A percentile compares a stretch with the other conserved stretches of the same genome.
phyloP scores from a whole-genome alignment of 2,329 filamentous ascomycete genomes.

The Colletotrichum sansevieriae region DNA sequence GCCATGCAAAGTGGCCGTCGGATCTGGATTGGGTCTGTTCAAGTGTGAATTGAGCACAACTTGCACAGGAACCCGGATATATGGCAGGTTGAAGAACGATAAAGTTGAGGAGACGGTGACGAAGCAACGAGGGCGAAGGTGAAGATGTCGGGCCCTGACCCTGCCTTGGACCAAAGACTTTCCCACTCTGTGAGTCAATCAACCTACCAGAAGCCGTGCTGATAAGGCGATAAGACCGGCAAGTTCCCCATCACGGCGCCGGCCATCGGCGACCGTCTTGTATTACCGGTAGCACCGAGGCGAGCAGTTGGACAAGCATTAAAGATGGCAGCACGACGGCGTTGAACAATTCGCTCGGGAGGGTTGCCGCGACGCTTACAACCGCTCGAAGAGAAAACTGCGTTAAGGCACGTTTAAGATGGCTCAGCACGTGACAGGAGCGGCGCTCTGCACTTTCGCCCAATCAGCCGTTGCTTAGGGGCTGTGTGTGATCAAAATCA shows the following conservation, averaged over 20 bases:
- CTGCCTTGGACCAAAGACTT: constrained; percentile 17
- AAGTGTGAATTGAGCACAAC: background rate
- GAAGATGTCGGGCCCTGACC: constrained; percentile 24
- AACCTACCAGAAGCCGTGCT: constrained; percentile 33
- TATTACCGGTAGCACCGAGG: constrained; percentile 39
- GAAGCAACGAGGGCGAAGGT: constrained; percentile 7
- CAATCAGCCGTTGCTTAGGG: background rate
- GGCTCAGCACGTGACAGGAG: constrained; percentile 1
- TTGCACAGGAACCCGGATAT: background rate
- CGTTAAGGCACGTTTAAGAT: background rate
- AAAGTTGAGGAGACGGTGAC: background rate
- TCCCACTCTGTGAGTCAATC: constrained; percentile 37
- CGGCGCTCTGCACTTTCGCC: background rate
- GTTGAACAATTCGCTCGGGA: constrained; percentile 4
- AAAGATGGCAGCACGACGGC: background rate
- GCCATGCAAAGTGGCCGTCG: constrained; percentile 15
- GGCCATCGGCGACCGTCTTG: constrained; percentile 36
- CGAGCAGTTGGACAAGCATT: constrained; percentile 23
- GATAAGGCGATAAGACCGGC: constrained; percentile 39
- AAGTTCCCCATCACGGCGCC: constrained; percentile 19
- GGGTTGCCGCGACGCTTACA: background rate
- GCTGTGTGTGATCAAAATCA: background rate
- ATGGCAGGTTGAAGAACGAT: background rate
- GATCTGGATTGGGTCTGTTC: background rate
- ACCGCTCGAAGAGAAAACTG: background rate